Conservation (phyloP, 345 rosid genomes). For the Citrus inodora region DNA sequence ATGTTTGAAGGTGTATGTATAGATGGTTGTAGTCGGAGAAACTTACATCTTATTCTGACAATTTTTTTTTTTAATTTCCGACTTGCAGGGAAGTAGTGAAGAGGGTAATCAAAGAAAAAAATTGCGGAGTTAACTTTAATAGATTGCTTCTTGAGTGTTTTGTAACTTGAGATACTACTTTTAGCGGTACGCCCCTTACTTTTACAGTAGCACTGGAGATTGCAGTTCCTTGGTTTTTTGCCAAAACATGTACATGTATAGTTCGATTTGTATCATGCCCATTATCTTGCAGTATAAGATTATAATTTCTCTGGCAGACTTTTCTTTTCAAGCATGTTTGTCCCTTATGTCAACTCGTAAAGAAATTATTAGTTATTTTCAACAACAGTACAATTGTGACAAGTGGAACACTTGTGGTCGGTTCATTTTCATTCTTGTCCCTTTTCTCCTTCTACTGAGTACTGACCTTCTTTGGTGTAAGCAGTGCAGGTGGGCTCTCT, state of each 20-base stretch:
- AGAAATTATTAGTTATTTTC: slow-evolving; percentile 6
- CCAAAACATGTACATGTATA: slow-evolving; percentile 45
- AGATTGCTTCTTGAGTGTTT: slow-evolving; percentile 33
- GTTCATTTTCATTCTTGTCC: neutral
- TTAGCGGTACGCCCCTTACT: slow-evolving; percentile 34
- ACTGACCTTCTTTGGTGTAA: neutral
- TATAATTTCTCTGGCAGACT: slow-evolving; percentile 16
- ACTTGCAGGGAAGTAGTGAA: slow-evolving; percentile 66
- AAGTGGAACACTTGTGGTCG: neutral
- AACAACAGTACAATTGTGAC: neutral
- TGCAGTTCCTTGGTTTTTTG: slow-evolving; percentile 23
- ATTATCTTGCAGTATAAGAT: slow-evolving; percentile 24
- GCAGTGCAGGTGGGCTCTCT: neutral
- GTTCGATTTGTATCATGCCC: slow-evolving; percentile 46
- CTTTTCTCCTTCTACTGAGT: neutral
- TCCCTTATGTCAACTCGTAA: slow-evolving; percentile 7
- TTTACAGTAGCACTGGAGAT: slow-evolving; percentile 23
- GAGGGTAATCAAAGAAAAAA: slow-evolving; percentile 73
- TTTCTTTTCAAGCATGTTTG: slow-evolving; percentile 9
- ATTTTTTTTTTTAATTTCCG: neutral
- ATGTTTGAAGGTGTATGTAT: neutral
- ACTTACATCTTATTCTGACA: neutral
- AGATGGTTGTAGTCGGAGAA: neutral
- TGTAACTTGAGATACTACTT: slow-evolving; percentile 32
- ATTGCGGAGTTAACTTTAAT: slow-evolving; percentile 53